These are phyloP conservation scores for Alternaria incomplexa DNA, from an alignment of 2,329 filamentous ascomycete genomes.

Conservation along the genomic window DNA sequence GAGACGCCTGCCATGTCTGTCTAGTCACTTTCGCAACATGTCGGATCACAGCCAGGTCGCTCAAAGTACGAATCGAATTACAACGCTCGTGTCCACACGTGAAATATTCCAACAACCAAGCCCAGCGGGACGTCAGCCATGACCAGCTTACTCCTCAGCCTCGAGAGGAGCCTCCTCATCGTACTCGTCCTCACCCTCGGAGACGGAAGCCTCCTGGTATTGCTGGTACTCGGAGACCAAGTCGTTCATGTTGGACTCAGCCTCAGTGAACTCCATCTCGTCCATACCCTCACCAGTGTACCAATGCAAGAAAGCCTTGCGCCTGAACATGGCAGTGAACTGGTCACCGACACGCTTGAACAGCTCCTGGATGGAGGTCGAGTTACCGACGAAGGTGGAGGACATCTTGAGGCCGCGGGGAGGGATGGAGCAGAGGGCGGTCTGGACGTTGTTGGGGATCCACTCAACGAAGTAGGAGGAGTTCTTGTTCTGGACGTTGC, in stretches of 20 bases:
- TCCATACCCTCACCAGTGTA: constrained; percentile 99
- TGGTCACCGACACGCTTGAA: constrained; percentile 99
- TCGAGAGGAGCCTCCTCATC: constrained; percentile 81
- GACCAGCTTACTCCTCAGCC: constrained; percentile 64
- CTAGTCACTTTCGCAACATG: background rate
- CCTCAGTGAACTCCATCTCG: constrained; percentile 99
- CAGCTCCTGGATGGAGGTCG: constrained; percentile 98
- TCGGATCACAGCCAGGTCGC: constrained; percentile 23
- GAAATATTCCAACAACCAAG: constrained; percentile 23
- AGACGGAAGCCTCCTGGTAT: constrained; percentile 98
- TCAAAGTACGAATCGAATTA: constrained; percentile 37
- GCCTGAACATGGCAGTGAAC: constrained; percentile 99
- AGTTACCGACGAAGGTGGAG: constrained; percentile 98
- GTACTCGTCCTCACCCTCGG: constrained; percentile 96
- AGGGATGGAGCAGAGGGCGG: constrained; percentile 97
- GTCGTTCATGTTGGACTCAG: constrained; percentile 99
- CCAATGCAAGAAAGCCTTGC: constrained; percentile 99
- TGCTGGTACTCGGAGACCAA: constrained; percentile 99
- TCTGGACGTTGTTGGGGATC: constrained; percentile 99
- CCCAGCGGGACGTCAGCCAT: constrained; percentile 22
- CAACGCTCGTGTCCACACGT: constrained; percentile 15
- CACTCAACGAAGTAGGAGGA: constrained; percentile 99
- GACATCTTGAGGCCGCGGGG: constrained; percentile 99
- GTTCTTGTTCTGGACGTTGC: constrained; percentile 99
- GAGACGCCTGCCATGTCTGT: constrained; percentile 22